These are phyloP conservation scores for Punica granatum DNA, from an alignment of 345 rosid genomes.

Conservation along the genomic window DNA sequence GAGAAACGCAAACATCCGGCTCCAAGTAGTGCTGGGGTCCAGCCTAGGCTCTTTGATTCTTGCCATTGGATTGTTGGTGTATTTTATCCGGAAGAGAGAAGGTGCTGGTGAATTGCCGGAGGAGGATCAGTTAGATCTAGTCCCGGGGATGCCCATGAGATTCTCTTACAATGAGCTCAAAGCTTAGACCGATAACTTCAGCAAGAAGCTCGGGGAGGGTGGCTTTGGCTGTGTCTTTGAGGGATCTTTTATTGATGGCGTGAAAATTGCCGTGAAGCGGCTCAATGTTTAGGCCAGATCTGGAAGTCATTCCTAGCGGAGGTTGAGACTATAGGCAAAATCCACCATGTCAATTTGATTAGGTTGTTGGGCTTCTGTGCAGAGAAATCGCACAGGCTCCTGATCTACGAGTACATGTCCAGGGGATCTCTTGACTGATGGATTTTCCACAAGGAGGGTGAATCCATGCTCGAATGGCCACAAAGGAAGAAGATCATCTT, in stretches of 20 bases:
- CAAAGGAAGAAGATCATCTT: slow-evolving; percentile 24
- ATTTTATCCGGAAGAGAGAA: not conserved
- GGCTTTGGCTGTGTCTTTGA: slow-evolving; percentile 29
- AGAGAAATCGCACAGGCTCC: slow-evolving; percentile 22
- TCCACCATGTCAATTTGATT: slow-evolving; percentile 28
- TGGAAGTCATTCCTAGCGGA: slow-evolving; percentile 25
- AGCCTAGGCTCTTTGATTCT: not conserved
- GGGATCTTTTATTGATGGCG: slow-evolving; percentile 18
- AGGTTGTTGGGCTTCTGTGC: slow-evolving; percentile 26
- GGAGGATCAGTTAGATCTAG: not conserved
- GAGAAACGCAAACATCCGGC: not conserved
- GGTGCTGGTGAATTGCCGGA: not conserved
- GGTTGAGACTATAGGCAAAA: slow-evolving; percentile 22
- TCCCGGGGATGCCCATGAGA: not conserved
- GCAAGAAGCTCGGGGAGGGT: slow-evolving; percentile 22
- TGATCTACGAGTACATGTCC: slow-evolving; percentile 25
- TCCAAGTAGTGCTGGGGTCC: not conserved
- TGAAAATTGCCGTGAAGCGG: slow-evolving; percentile 25
- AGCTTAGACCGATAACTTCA: slow-evolving; percentile 14
- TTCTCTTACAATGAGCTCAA: slow-evolving; percentile 6
- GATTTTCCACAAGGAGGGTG: slow-evolving; percentile 13
- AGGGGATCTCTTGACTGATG: slow-evolving; percentile 25
- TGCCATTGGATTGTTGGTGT: not conserved
- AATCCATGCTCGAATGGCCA: slow-evolving; percentile 16
- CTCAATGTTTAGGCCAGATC: slow-evolving; percentile 19